Conservation (phyloP, 1,284 basidiomycete genomes). For the Sanguinoderma infundibulare region DNA sequence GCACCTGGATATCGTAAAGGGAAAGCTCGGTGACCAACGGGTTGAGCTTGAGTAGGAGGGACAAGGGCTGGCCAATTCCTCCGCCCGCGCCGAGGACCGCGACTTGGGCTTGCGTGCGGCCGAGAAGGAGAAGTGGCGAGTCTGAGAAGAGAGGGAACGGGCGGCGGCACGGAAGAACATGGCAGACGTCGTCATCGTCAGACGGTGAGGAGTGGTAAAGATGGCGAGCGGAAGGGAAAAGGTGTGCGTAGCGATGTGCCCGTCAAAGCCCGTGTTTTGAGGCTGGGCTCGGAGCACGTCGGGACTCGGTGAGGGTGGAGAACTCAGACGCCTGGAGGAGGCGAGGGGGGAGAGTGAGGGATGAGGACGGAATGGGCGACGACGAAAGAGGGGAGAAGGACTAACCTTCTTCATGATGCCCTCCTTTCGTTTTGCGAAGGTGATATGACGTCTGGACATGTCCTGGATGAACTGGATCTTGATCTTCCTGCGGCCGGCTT, state of each 20-base stretch:
- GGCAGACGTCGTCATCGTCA: slow-evolving; percentile 17
- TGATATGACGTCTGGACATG: no score
- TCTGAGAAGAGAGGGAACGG: no score
- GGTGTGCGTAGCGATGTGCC: no score
- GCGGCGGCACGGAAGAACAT: slow-evolving; percentile 65
- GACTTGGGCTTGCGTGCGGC: slow-evolving; percentile 74
- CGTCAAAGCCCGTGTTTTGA: slow-evolving; percentile 22
- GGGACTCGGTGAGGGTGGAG: no score
- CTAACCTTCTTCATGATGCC: no score
- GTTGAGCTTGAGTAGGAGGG: slow-evolving; percentile 87
- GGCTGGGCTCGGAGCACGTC: slow-evolving; percentile 24
- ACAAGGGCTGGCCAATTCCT: slow-evolving; percentile 93
- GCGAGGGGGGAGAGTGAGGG: no score
- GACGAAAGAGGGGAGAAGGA: no score
- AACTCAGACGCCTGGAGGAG: no score
- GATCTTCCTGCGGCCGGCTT: no score
- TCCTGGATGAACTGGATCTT: no score
- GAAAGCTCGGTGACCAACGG: slow-evolving; percentile 78
- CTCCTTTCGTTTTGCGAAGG: no score
- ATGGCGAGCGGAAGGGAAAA: slow-evolving; percentile 15
- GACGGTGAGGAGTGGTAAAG: slow-evolving; percentile 9
- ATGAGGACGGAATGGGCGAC: no score
- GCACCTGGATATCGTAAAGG: slow-evolving; percentile 94
- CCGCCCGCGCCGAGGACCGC: slow-evolving; percentile 91
- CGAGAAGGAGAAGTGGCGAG: slow-evolving; percentile 84